Evolutionary conservation across 2,329 filamentous ascomycete genomes (phyloP).

Genomic region (Falciphora oryzae): DNA sequence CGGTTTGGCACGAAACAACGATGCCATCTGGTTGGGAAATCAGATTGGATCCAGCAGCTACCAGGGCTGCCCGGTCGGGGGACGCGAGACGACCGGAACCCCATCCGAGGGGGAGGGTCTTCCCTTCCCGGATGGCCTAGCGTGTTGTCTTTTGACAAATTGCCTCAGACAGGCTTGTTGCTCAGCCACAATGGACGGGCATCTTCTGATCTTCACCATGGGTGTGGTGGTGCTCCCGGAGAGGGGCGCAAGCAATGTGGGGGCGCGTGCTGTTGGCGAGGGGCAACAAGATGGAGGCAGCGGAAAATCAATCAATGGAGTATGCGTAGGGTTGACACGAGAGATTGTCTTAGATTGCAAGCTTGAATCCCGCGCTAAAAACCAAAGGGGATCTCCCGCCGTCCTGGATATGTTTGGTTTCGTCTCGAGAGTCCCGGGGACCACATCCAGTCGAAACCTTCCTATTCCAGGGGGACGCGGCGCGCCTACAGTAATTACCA

Average conservation of each 20-base stretch:
- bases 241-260: neutral
- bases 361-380: neutral
- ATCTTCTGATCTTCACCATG: neutral
- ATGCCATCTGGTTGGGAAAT: neutral
- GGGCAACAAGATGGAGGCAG: neutral
- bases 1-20: too few species aligned
- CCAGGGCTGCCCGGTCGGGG: neutral
- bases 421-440: neutral
- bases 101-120: neutral
- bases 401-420: neutral
- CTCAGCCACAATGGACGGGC: neutral
- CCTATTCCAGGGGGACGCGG: neutral
- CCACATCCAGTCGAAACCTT: neutral
- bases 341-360: neutral
- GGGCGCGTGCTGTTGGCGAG: neutral
- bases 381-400: neutral
- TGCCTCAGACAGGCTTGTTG: neutral
- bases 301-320: neutral
- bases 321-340: neutral
- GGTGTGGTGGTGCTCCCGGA: too few species aligned
- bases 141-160: neutral
- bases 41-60: neutral
- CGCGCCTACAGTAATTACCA: neutral
- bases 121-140: neutral
- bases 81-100: neutral